phyloP scores from a whole-genome alignment of 2,329 filamentous ascomycete species.

The Cercospora sesami region DNA sequence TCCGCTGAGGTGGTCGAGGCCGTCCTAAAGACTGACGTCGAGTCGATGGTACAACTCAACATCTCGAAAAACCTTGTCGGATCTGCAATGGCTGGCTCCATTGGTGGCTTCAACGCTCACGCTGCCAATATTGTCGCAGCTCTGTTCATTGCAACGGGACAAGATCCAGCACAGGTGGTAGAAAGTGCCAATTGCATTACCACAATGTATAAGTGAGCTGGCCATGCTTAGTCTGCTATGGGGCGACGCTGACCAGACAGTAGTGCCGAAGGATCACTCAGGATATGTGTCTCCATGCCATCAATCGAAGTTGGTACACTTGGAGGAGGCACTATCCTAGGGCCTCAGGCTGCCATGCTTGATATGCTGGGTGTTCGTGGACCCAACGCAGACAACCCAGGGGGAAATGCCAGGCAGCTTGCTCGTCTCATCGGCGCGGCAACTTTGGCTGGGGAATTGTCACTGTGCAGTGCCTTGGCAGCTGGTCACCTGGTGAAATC shows the following conservation, averaged over 20 bases:
- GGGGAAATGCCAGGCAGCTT: slow-evolving; percentile 85
- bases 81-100: slow-evolving; percentile 91
- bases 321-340: slow-evolving; percentile 92
- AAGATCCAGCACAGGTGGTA: slow-evolving; percentile 96
- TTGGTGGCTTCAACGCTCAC: slow-evolving; percentile 97
- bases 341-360: slow-evolving; percentile 94
- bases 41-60: slow-evolving; percentile 92
- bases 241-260: slow-evolving; percentile 1
- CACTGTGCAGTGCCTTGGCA: slow-evolving; percentile 85
- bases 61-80: slow-evolving; percentile 94
- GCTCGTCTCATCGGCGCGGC: slow-evolving; percentile 85
- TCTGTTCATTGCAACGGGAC: slow-evolving; percentile 91
- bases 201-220: slow-evolving; percentile 95
- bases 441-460: slow-evolving; percentile 87
- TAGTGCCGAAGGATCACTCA: slow-evolving; percentile 78
- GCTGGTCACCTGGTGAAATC: slow-evolving; percentile 88
- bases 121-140: slow-evolving; percentile 96
- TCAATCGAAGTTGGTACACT: slow-evolving; percentile 97
- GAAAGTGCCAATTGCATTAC: slow-evolving; percentile 98
- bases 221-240: neutral
- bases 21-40: slow-evolving; percentile 90
- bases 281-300: slow-evolving; percentile 98
- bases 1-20: slow-evolving; percentile 80
- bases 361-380: slow-evolving; percentile 92
- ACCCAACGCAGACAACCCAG: slow-evolving; percentile 82